These are phyloP conservation scores for Fistulina hepatica DNA, from an alignment of 1,284 basidiomycete genomes.

Conservation along the genomic window DNA sequence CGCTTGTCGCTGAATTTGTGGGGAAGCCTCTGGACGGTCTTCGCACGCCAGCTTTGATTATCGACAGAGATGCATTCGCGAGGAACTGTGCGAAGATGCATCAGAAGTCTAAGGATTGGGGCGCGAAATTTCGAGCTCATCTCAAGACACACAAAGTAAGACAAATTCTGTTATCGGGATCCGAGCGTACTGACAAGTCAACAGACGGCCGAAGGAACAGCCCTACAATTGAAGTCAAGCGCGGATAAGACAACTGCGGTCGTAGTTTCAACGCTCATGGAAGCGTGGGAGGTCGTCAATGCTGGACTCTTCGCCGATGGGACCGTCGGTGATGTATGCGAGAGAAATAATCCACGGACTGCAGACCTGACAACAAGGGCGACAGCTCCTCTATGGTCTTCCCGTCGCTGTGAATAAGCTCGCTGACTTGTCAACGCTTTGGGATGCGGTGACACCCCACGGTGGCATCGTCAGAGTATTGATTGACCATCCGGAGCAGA, in stretches of 20 bases:
- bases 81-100: constrained; percentile 70
- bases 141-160: constrained; percentile 74
- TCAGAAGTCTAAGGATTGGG: constrained; percentile 48
- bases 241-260: constrained; percentile 46
- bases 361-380: constrained; percentile 2
- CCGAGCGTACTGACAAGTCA: neutral
- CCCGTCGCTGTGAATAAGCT: constrained; percentile 65
- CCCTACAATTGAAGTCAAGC: constrained; percentile 51
- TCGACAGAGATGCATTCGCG: constrained; percentile 62
- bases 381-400: constrained; percentile 70
- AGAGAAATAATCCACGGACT: constrained; percentile 19
- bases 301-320: constrained; percentile 63
- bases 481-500: constrained; percentile 67
- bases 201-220: constrained; percentile 65
- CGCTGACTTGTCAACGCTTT: constrained; percentile 53
- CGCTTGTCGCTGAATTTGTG: constrained; percentile 46
- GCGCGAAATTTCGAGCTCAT: constrained; percentile 68
- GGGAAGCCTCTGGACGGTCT: constrained; percentile 48
- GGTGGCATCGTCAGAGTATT: constrained; percentile 56
- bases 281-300: constrained; percentile 65
- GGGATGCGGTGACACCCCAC: constrained; percentile 40
- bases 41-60: constrained; percentile 69
- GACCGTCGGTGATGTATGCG: constrained; percentile 66
- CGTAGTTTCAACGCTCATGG: constrained; percentile 71
- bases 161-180: neutral